phyloP scores from a whole-genome alignment of 345 rosid genomes.

The Populus deltoides region DNA sequence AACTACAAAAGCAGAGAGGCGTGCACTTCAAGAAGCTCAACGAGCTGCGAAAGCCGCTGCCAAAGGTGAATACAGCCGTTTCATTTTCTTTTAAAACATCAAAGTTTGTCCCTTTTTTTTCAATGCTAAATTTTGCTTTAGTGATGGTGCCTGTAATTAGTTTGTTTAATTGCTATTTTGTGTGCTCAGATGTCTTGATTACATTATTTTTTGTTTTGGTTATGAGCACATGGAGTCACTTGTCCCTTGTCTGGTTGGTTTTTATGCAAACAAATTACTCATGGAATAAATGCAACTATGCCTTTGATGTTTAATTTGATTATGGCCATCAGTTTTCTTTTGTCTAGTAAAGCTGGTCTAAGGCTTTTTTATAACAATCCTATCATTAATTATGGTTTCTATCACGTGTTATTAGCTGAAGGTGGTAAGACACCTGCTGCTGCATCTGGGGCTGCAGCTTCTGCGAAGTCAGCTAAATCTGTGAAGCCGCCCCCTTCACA shows the following conservation, averaged over 20 bases:
- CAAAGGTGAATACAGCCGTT: constrained; percentile 49
- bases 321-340: not conserved
- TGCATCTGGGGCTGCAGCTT: constrained; percentile 32
- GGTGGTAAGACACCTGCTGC: constrained; percentile 43
- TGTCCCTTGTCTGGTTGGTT: not conserved
- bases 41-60: constrained; percentile 88
- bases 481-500: constrained; percentile 46
- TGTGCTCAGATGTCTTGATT: not conserved
- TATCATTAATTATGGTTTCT: not conserved
- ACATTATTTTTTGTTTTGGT: not conserved
- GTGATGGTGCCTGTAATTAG: not conserved
- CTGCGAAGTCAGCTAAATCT: constrained; percentile 49
- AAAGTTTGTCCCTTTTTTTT: too few species aligned
- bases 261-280: not conserved
- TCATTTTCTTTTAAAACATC: not conserved
- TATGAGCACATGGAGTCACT: not conserved
- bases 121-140: not conserved
- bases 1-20: constrained; percentile 85
- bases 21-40: constrained; percentile 92
- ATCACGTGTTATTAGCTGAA: constrained; percentile 38
- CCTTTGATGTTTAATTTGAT: not conserved
- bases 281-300: not conserved
- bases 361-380: not conserved
- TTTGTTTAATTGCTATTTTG: not conserved
- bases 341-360: not conserved